A percentile compares a stretch with the other conserved stretches of the same genome.
Evolutionary conservation across 2,329 filamentous ascomycete genomes (phyloP).

Genomic region (Pestalotiopsis sp.): DNA sequence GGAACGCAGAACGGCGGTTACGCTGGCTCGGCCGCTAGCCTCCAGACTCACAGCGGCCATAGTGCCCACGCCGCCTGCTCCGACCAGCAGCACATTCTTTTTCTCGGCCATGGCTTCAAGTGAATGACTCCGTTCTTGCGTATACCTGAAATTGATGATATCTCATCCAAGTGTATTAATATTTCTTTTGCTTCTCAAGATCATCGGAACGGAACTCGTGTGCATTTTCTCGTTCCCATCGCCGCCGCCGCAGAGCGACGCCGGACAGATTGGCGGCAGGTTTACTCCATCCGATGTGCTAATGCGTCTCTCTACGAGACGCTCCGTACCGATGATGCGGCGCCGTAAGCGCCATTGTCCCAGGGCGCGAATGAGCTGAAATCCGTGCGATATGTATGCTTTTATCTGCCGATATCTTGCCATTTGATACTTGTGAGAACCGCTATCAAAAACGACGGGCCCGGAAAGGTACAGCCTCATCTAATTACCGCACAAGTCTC

Average conservation of each 20-base stretch:
- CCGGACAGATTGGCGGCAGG: neutral
- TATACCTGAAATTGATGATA: neutral
- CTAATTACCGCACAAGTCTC: too few species aligned
- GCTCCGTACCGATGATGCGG: neutral
- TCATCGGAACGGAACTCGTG: neutral
- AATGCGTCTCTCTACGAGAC: neutral
- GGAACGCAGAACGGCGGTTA: constrained; percentile 56
- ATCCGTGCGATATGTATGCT: too few species aligned
- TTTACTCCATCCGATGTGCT: neutral
- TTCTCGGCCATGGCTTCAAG: constrained; percentile 21
- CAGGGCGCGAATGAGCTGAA: too few species aligned
- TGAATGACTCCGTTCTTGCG: too few species aligned
- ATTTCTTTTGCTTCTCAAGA: neutral
- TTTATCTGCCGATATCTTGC: too few species aligned
- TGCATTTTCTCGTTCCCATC: neutral
- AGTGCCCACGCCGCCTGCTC: constrained; percentile 57
- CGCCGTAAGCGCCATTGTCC: neutral
- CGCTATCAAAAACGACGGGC: too few species aligned
- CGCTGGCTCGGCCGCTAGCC: constrained; percentile 44
- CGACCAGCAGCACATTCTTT: constrained; percentile 49
- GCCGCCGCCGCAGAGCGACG: neutral
- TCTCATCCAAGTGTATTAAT: neutral
- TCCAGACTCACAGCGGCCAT: constrained; percentile 56
- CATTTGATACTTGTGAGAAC: too few species aligned
- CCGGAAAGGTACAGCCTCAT: too few species aligned